phyloP scores from a whole-genome alignment of 495 filamentous ascomycete genomes.

The Penicillium psychrofluorescens region DNA sequence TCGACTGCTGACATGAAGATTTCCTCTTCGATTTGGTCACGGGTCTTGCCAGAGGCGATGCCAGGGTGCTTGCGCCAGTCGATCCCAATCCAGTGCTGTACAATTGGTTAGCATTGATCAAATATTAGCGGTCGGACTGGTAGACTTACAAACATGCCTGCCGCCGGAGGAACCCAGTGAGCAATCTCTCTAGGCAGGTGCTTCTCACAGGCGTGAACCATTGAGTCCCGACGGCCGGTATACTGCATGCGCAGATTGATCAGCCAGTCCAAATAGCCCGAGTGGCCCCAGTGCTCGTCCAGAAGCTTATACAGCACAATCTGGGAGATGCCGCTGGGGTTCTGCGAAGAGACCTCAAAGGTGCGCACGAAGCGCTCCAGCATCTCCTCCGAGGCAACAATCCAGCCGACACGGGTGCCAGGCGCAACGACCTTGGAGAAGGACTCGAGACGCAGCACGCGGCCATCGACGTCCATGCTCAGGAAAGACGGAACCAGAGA shows the following conservation, averaged over 20 bases:
- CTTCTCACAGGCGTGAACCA: conserved; percentile 78
- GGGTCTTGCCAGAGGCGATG: conserved; percentile 41
- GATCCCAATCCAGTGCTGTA: conserved; percentile 75
- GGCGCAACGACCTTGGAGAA: conserved; percentile 64
- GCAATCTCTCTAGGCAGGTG: conserved; percentile 70
- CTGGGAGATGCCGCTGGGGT: conserved; percentile 77
- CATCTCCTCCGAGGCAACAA: conserved; percentile 70
- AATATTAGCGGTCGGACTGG: no score
- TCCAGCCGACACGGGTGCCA: conserved; percentile 55
- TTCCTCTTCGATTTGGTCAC: conserved; percentile 71
- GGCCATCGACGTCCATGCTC: conserved; percentile 57
- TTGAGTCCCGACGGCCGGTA: conserved; percentile 63
- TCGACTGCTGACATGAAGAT: conserved; percentile 70
- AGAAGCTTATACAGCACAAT: conserved; percentile 79
- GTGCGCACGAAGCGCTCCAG: conserved; percentile 71
- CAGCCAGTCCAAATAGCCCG: conserved; percentile 87
- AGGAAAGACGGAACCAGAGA: conserved; percentile 55
- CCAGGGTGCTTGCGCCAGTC: conserved; percentile 68
- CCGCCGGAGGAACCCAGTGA: conserved; percentile 73
- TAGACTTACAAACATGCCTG: conserved; percentile 91
- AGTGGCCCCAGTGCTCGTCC: conserved; percentile 90
- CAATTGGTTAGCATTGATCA: background rate
- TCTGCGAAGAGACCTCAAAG: conserved; percentile 73
- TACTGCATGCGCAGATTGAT: conserved; percentile 79
- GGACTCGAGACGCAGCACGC: conserved; percentile 61